These are phyloP conservation scores for Lotus japonicus DNA, from an alignment of 306 rosid genomes.

Conservation along the genomic window DNA sequence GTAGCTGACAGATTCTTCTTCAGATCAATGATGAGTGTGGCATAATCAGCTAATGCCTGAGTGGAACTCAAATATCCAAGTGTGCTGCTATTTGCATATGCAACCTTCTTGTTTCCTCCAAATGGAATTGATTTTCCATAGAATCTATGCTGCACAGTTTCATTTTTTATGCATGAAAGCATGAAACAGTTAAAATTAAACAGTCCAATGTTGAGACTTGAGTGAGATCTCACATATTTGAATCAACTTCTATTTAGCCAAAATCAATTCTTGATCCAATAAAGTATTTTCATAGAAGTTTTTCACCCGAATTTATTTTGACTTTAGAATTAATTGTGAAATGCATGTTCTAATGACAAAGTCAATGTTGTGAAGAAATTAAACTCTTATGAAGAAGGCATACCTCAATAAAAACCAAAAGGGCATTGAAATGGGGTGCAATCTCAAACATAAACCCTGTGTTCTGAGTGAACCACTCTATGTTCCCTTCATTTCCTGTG, in stretches of 20 bases:
- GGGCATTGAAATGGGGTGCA: conserved; percentile 71
- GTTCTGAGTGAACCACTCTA: conserved; percentile 83
- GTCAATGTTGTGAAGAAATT: too few species aligned
- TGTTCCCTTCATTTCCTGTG: conserved; percentile 88
- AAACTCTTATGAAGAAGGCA: not conserved
- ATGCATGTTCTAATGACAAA: too few species aligned
- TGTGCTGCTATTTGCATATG: conserved; percentile 43
- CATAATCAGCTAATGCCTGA: conserved; percentile 88
- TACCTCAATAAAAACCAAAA: conserved; percentile 86
- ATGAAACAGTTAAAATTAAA: too few species aligned
- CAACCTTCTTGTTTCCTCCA: conserved; percentile 48
- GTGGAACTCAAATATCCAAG: conserved; percentile 73
- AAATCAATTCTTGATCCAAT: too few species aligned
- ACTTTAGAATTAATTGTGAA: too few species aligned
- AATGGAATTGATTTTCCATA: conserved; percentile 84
- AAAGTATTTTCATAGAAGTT: too few species aligned
- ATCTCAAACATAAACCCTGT: conserved; percentile 64
- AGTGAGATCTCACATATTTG: too few species aligned
- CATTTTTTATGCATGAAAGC: too few species aligned
- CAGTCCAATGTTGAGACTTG: too few species aligned
- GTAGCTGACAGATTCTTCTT: conserved; percentile 55
- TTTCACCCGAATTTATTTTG: too few species aligned
- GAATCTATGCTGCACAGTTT: conserved; percentile 62
- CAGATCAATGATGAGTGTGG: conserved; percentile 56
- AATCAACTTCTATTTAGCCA: too few species aligned